Base-by-base conservation (phyloP, 768 basidiomycete species). In the Hericium rajendrae region DNA sequence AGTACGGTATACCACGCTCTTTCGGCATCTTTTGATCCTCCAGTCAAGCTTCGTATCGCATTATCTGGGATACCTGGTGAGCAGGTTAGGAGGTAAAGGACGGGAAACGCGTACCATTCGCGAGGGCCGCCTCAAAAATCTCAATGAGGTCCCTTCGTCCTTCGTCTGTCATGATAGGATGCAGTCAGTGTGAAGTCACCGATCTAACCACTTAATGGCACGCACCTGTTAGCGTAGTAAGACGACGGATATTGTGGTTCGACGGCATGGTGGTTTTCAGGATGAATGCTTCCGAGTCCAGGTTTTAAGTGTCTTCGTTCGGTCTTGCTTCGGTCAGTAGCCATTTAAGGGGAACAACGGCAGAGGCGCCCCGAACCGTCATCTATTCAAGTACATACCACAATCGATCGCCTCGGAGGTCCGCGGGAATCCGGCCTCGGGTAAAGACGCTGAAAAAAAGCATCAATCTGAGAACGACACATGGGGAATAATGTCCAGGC, bases 11-110 rank as follows among this genome's bases (percentile, higher is more conserved):
- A 59, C 26, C 54, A 24, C 9, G n/a, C 49, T 32, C 50, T 48
- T 48, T 55, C 54, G 15, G 16, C 40, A 11, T 54, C 10, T 18
- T 39, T 55, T 4, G 54, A 59, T 0, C 26, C 48, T 13, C 50
- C 58, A 13, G 54, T 59, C n/a, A 59, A 2, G 54, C 54, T 55
- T 15, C 32, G 22, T 16, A 59, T 48, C 16, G 37, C 54, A 24
- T 55, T 55, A 39, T 59, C 58, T 59, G 28, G 46, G 48, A 8
- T 32, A 10, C 32, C 32, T 10, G 9, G 32, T 32, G 9, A 32
- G 32, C 32, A 32, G 9, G 1, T 32, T 32, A 10, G 8, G 32
- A 32, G 32, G 9, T 32, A 9, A 15, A 46, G 43, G 9, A 18
- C 2, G 15, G 43, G 32, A 10, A 32, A 32, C 43, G 20, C 16